phyloP scores from a whole-genome alignment of 2,329 filamentous ascomycete genomes.

The Talaromyces marneffei region DNA sequence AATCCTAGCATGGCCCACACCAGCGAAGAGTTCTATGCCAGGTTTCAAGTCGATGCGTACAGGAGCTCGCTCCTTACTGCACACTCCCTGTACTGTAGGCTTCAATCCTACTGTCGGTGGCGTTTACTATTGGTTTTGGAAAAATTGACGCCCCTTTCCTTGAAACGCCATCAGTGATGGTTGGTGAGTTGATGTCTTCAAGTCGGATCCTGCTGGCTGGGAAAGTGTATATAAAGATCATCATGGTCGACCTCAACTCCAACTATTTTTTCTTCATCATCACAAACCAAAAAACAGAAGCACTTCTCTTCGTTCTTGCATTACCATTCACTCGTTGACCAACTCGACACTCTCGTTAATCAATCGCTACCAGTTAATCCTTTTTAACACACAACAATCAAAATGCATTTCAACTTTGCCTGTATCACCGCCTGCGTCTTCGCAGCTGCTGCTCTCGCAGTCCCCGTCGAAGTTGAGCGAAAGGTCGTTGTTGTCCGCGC shows the following conservation, averaged over 20 bases:
- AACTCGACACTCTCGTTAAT: slow-evolving; percentile 14
- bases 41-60: neutral
- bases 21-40: neutral
- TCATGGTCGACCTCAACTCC: neutral
- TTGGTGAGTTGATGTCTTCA: neutral
- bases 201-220: neutral
- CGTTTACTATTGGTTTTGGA: neutral
- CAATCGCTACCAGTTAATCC: neutral
- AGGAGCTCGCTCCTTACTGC: slow-evolving; percentile 3
- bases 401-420: slow-evolving; percentile 17
- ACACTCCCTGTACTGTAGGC: neutral
- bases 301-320: slow-evolving; percentile 1
- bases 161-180: neutral
- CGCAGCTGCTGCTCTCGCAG: slow-evolving; percentile 13
- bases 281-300: neutral
- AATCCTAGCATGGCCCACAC: neutral
- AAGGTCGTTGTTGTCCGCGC: slow-evolving; percentile 15
- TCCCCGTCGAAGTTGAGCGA: slow-evolving; percentile 14
- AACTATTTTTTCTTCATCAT: neutral
- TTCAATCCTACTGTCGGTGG: neutral
- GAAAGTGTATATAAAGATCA: slow-evolving; percentile 6
- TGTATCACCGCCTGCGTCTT: slow-evolving; percentile 14
- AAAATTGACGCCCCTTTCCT: neutral
- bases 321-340: slow-evolving; percentile 13
- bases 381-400: slow-evolving; percentile 7